Evolutionary conservation across 225 moss, liverwort and hornwort species (phyloP).

Genomic region (Antitrichia curtipendula): DNA sequence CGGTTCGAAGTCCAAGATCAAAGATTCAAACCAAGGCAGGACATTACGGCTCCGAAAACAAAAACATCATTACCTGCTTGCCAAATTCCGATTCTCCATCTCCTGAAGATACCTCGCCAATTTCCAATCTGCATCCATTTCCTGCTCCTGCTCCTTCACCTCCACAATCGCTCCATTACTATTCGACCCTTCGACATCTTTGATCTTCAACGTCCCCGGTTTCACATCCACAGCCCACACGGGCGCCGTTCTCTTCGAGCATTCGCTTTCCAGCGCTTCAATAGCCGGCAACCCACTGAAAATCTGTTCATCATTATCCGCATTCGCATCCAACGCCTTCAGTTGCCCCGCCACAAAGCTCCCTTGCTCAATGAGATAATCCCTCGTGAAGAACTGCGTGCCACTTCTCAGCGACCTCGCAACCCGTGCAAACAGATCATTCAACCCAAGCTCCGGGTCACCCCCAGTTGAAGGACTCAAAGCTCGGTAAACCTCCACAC

Average conservation of each 20-base stretch:
- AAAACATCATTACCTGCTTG: slow-evolving; percentile 7
- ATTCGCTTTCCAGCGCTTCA: slow-evolving; percentile 50
- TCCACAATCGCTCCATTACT: background rate
- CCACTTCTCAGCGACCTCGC: slow-evolving; percentile 43
- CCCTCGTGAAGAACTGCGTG: slow-evolving; percentile 58
- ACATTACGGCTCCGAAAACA: background rate
- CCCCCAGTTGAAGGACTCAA: slow-evolving; percentile 57
- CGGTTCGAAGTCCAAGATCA: background rate
- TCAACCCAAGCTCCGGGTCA: slow-evolving; percentile 44
- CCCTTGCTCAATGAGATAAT: slow-evolving; percentile 50
- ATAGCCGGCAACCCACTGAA: slow-evolving; percentile 72
- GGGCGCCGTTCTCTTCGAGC: slow-evolving; percentile 3
- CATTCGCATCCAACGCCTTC: slow-evolving; percentile 52
- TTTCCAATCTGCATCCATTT: slow-evolving; percentile 50
- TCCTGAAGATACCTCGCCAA: slow-evolving; percentile 74
- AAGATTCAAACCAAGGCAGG: background rate
- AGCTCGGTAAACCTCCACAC: slow-evolving; percentile 62
- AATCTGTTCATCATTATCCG: slow-evolving; percentile 66
- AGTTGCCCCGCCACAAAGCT: slow-evolving; percentile 54
- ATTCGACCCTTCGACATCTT: slow-evolving; percentile 11
- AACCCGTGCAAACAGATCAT: slow-evolving; percentile 47
- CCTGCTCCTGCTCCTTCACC: slow-evolving; percentile 12
- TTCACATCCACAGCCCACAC: background rate
- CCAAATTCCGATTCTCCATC: slow-evolving; percentile 53
- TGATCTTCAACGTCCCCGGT: slow-evolving; percentile 28